These are phyloP conservation scores for Trifolium subterraneum DNA, from an alignment of 306 rosid genomes.

Conservation along the genomic window DNA sequence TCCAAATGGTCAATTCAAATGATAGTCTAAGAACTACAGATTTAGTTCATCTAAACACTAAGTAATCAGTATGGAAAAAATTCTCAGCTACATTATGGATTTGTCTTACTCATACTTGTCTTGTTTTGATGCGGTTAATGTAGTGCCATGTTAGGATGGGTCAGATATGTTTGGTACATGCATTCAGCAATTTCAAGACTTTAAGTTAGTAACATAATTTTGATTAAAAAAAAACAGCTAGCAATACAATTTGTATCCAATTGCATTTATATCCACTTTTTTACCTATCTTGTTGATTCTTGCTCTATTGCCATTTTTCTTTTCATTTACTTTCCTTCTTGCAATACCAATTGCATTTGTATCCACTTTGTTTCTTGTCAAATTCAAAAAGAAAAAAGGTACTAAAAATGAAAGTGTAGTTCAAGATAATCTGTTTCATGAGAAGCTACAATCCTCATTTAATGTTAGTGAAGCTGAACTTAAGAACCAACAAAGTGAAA, in stretches of 20 bases:
- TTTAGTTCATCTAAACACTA: too few species aligned
- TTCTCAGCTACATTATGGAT: background rate
- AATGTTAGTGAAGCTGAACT: conserved; percentile 31
- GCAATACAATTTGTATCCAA: too few species aligned
- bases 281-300: conserved; percentile 42
- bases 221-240: conserved; percentile 45
- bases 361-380: conserved; percentile 53
- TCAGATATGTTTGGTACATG: conserved; percentile 55
- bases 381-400: conserved; percentile 48
- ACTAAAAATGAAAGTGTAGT: conserved; percentile 32
- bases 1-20: too few species aligned
- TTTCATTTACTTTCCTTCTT: conserved; percentile 49
- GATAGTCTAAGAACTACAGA: too few species aligned
- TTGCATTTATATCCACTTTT: conserved; percentile 12
- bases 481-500: conserved; percentile 39
- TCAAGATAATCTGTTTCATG: conserved; percentile 32
- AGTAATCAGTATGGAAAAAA: too few species aligned
- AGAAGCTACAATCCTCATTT: conserved; percentile 15
- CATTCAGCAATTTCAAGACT: conserved; percentile 55
- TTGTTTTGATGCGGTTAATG: conserved; percentile 35
- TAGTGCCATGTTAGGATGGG: conserved; percentile 47
- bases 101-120: conserved; percentile 25
- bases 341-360: conserved; percentile 47
- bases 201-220: conserved; percentile 43
- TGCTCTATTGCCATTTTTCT: conserved; percentile 44